Evolutionary conservation across 2,329 filamentous ascomycete species (phyloP), one percentile per base, ranked within the genome.

Genomic region (Fusarium sterilihyphosum): DNA sequence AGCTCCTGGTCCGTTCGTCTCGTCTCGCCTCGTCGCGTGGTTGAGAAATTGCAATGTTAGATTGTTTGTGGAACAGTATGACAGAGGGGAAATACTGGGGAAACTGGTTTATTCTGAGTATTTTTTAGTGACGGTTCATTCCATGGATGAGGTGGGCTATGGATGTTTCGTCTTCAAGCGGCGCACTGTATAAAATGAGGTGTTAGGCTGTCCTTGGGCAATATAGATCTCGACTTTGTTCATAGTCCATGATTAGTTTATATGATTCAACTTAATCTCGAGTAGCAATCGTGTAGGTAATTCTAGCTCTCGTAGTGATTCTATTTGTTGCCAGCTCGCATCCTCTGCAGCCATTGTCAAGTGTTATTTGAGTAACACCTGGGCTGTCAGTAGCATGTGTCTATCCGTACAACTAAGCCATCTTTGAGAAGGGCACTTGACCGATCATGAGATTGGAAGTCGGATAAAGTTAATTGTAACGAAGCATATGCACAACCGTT

Each of bases 121-220:
- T 60, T 60, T 60, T 60, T 64, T n/a, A 60, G 53, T 35, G 41
- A 49, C 33, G 18, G 56, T 33, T 59, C 31, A 29, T 37, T 29
- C 38, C 59, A 37, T 64, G 49, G 22, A 33, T 52, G 29, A 33
- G 29, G 49, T 24, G 13, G 49, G 37, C 35, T 29, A 31, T 29
- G 16, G 33, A 31, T 43, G 58, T 57, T 31, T 56, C 40, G 24
- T 31, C 38, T 20, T 10, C 3, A 22, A 70, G 29, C 33, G 56
- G 70, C 70, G 71, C 70, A 73, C 71, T 73, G 70, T 73, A 54
- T 47, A n/a, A 52, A 52, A 31, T 52, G 11, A 33, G 22, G 37
- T 54, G 24, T 5, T 38, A 20, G 38, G 33, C 18, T 54, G 50
- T 17, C 18, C 11, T 38, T 9, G 8, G 35, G 35, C 13, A 40